Base-by-base conservation (phyloP, 1,284 basidiomycete genomes). In the Pseudomicrostroma phylloplanum region DNA sequence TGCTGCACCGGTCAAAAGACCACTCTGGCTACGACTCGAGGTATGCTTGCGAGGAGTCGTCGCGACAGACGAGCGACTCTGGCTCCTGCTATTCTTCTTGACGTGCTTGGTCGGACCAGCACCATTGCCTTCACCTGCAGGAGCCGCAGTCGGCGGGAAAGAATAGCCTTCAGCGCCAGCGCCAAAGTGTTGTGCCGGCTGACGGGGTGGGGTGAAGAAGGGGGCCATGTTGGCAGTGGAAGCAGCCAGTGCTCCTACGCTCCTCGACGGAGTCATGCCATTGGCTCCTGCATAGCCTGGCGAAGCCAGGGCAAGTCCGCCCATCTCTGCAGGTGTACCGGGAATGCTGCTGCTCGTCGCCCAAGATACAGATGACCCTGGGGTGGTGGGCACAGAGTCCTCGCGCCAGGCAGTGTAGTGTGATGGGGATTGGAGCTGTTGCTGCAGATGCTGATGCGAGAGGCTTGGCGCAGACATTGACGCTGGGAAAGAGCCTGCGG, bases 321-420 rank as follows among this genome's bases (percentile, higher is more conserved):
- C 23, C 46, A 48, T 23, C n/a, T 54, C 51, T 19, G 21, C 51
- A 2, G 51, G 51, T 19, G 51, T 54, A 25, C 21, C 15, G 21
- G 51, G 51, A 13, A 54, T 54, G 21, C 43, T 48, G 43, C 43
- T 48, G 43, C 46, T 48, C 46, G 46, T n/a, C 46, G 25, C 51
- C 51, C 51, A 54, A 25, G 51, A 54, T 19, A 54, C 51, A 6
- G 51, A 19, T 15, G 51, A 54, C 7, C 25, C 51, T 19, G 51
- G 51, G 15, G 51, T 54, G 51, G 21, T 54, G 21, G 51, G 51
- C 51, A 54, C 25, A 21, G 51, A 54, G 21, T n/a, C 46, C 12
- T 48, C 46, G n/a, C 46, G 30, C 30, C 30, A 36, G 30, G 30
- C 46, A 48, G 17, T 48, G 46, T 23, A 23, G 12, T 48, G 46